phyloP scores from a whole-genome alignment of 441 rosid species.

The Geranium incanum region DNA sequence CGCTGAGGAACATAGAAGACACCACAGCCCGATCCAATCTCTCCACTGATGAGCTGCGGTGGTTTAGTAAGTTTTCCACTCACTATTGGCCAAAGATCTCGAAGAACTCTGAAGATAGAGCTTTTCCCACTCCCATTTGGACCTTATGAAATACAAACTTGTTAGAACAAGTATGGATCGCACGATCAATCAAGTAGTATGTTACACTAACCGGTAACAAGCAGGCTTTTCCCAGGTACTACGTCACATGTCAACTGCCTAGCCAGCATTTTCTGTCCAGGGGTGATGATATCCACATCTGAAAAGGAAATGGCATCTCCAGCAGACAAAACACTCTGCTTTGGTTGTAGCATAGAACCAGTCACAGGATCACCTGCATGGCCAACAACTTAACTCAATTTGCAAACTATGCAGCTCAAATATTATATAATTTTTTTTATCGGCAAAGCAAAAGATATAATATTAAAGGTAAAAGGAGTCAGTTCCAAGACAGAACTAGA shows the following conservation, averaged over 20 bases:
- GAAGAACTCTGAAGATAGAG: constrained; percentile 89
- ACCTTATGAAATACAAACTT: constrained; percentile 45
- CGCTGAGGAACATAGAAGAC: constrained; percentile 93
- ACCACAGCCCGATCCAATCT: constrained; percentile 53
- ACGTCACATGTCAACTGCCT: constrained; percentile 75
- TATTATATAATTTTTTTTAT: no score
- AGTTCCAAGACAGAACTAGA: no score
- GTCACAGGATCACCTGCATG: constrained; percentile 36
- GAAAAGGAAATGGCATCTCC: constrained; percentile 63
- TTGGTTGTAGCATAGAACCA: constrained; percentile 27
- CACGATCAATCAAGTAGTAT: constrained; percentile 12
- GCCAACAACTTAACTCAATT: constrained; percentile 5
- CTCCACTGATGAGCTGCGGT: constrained; percentile 43
- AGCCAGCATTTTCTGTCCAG: constrained; percentile 85
- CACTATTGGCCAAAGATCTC: constrained; percentile 90
- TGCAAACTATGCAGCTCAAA: no score
- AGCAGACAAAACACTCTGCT: constrained; percentile 31
- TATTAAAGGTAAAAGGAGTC: no score
- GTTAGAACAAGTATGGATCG: constrained; percentile 25
- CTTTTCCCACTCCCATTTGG: constrained; percentile 99
- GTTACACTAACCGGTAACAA: constrained; percentile 82
- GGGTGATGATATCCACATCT: constrained; percentile 85
- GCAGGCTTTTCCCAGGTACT: constrained; percentile 73
- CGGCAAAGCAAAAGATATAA: no score
- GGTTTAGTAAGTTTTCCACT: constrained; percentile 80